Conservation (phyloP, 371 early-diverging fungal genomes). For the Mucor mucedo region DNA sequence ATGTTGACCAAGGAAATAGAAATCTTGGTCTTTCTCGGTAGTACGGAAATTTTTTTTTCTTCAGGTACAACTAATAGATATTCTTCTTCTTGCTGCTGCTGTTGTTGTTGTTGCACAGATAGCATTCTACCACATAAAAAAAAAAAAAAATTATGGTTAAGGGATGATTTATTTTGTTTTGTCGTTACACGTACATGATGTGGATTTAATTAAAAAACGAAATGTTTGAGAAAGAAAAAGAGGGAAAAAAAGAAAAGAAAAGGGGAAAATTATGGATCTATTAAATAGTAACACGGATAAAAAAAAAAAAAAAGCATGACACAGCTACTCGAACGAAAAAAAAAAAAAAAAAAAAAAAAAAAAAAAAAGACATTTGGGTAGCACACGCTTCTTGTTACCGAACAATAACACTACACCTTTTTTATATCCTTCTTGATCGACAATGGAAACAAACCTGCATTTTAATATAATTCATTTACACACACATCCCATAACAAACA, state of each 20-base stretch:
- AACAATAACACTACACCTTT: neutral
- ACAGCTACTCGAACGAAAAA: neutral
- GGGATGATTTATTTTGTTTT: neutral
- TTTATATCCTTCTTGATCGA: conserved; percentile 1
- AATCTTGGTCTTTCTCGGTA: conserved; percentile 16
- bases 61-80: conserved; percentile 12
- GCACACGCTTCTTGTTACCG: neutral
- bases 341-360: neutral
- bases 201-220: neutral
- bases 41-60: conserved; percentile 21
- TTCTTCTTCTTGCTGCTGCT: neutral
- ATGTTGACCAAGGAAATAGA: conserved; percentile 37
- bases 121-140: neutral
- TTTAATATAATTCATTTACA: no score
- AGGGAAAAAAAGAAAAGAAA: neutral
- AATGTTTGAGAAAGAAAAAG: neutral
- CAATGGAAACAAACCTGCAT: neutral
- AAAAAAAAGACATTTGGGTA: neutral
- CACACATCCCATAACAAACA: no score
- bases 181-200: conserved; percentile 1
- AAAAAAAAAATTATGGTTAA: neutral
- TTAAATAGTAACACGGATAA: conserved; percentile 1
- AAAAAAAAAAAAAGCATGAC: neutral
- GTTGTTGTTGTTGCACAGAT: conserved; percentile 4
- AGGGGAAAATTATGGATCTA: neutral